These are phyloP conservation scores for bread wheat (Triticum aestivum) DNA, from an alignment of 176 grass and related monocot genomes.

Conservation along the genomic window DNA sequence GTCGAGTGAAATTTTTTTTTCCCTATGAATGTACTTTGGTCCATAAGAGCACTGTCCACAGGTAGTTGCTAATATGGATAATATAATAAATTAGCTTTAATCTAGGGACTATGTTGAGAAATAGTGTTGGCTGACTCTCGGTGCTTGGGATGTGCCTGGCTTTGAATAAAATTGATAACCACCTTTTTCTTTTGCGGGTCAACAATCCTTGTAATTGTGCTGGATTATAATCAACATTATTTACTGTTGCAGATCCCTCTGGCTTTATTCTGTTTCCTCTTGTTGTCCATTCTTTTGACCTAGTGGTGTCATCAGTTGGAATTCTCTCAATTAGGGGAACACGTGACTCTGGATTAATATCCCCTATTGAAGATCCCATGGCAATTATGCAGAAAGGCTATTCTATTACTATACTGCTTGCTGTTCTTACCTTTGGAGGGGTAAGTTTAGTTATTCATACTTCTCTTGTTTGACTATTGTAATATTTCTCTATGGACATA, in stretches of 20 bases:
- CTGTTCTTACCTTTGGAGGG: conserved; percentile 86
- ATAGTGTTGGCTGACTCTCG: not conserved
- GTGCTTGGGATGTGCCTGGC: not conserved
- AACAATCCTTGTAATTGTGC: not conserved
- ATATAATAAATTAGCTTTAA: conserved; percentile 15
- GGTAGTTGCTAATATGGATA: conserved; percentile 10
- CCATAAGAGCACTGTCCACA: conserved; percentile 9
- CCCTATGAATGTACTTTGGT: not conserved
- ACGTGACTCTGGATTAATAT: conserved; percentile 65
- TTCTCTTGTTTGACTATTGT: conserved; percentile 8
- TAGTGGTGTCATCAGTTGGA: conserved; percentile 95
- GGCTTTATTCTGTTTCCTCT: conserved; percentile 99
- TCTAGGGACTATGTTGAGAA: not conserved
- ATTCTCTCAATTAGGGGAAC: conserved; percentile 96
- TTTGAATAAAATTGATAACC: conserved; percentile 18
- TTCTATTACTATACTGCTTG: conserved; percentile 87
- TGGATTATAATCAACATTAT: conserved; percentile 28
- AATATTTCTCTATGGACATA: not conserved
- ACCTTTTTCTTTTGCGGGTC: not conserved
- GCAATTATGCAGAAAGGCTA: conserved; percentile 96
- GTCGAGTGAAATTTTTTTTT: conserved; percentile 12
- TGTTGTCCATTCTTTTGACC: conserved; percentile 97
- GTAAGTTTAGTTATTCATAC: conserved; percentile 53
- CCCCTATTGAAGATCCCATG: conserved; percentile 90
- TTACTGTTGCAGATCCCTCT: conserved; percentile 86